Evolutionary conservation across 441 rosid genomes (phyloP).

Genomic region (Gossypium schwendimanii): DNA sequence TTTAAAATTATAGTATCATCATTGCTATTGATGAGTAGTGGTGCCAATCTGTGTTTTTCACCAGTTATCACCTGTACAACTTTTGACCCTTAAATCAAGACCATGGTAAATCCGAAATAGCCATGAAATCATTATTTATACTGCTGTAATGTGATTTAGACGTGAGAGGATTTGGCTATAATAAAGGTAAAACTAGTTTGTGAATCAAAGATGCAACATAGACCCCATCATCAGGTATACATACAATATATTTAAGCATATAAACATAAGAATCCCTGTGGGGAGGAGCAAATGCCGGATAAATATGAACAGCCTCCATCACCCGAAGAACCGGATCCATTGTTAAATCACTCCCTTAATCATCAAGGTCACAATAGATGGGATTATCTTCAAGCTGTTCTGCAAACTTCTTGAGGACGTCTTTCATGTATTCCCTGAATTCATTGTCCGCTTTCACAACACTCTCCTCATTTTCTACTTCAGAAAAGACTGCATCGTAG

Average conservation of each 20-base stretch:
- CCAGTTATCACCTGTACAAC: no score
- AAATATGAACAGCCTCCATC: conserved; percentile 11
- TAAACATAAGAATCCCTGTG: neutral
- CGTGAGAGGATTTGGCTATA: neutral
- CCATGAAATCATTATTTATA: neutral
- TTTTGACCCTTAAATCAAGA: no score
- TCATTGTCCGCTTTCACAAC: conserved; percentile 21
- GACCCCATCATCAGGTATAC: neutral
- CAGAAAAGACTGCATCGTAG: conserved; percentile 49
- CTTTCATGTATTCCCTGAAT: conserved; percentile 35
- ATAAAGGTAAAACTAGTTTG: neutral
- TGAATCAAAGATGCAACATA: neutral
- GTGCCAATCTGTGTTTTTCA: no score
- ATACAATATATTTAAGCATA: neutral
- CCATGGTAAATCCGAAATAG: neutral
- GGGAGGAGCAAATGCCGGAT: conserved; percentile 2
- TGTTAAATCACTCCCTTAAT: conserved; percentile 8
- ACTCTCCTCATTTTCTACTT: conserved; percentile 22
- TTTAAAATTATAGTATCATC: neutral
- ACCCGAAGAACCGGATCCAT: neutral
- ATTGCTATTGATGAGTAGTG: no score
- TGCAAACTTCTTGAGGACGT: conserved; percentile 45
- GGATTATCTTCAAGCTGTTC: conserved; percentile 61
- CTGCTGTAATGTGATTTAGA: neutral
- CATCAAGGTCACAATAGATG: conserved; percentile 31